Evolutionary conservation across 2,329 filamentous ascomycete species (phyloP), one percentile per base, ranked within the genome.

Genomic region (Aspergillus sojae): DNA sequence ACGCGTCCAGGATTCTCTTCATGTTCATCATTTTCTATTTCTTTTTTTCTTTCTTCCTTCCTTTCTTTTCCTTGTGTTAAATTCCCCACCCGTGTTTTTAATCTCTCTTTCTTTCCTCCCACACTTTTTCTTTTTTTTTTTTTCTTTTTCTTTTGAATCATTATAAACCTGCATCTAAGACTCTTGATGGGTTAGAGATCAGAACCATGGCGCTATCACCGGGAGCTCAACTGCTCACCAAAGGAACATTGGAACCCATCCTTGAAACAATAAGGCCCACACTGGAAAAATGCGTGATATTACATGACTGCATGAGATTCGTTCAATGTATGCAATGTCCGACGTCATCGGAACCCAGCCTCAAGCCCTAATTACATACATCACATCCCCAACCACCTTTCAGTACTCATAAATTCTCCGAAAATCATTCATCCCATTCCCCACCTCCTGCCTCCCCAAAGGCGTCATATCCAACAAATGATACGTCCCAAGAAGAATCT

Each of bases 381-480:
- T 52, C 48, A 52, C 26, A 52, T 32, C 9, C 48, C 16, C 16
- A 32, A 10, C 16, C 28, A 11, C 32, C 10, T 5, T 36, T 39
- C 26, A 60, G 52, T 60, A 60, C 30, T 60, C 58, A 60, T 60
- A 52, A 45, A 28, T 32, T 11, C 58, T 52, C n/a, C 63, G 57
- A 36, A 68, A 69, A 1, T 61, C 30, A n/a, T 58, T 58, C 64
- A 67, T 67, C n/a, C 66, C 67, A 65, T 68, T 68, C 9, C 66
- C 64, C 11, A 62, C 60, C 39, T 70, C 68, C 61, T 70, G 68
- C n/a, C 68, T 54, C 4, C 68, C 68, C 39, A 69, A 46, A 4
- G 58, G 58, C n/a, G 68, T 70, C 68, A 70, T 67, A 64, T 69
- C 67, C 64, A 70, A 46, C 52, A 67, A 52, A 57, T 66, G 61